Evolutionary conservation across 495 filamentous ascomycete species (phyloP).

Genomic region (Xylaria scruposa): DNA sequence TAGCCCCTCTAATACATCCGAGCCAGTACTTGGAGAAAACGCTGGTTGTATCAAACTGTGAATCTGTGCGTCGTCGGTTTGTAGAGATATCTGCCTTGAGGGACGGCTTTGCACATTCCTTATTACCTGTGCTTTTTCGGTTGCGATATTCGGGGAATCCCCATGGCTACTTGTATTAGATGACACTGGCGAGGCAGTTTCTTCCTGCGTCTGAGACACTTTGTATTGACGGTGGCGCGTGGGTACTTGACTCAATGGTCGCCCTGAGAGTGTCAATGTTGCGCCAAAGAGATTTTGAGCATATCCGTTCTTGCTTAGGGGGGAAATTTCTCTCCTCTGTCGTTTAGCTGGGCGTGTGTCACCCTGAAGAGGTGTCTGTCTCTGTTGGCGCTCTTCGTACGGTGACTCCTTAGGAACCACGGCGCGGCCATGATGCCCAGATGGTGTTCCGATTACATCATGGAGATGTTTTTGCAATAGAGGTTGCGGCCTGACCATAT

Average conservation of each 20-base stretch:
- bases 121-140: background rate
- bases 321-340: constrained; percentile 42
- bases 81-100: background rate
- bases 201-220: constrained; percentile 24
- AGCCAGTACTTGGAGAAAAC: background rate
- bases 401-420: constrained; percentile 54
- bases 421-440: constrained; percentile 59
- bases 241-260: constrained; percentile 46
- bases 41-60: background rate
- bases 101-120: background rate
- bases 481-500: constrained; percentile 33
- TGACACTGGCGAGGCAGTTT: constrained; percentile 19
- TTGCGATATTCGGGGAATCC: background rate
- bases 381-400: constrained; percentile 55
- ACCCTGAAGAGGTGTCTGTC: constrained; percentile 26
- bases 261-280: constrained; percentile 50
- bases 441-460: constrained; percentile 53
- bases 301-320: constrained; percentile 56
- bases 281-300: constrained; percentile 60
- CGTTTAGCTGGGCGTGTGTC: constrained; percentile 44
- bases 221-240: constrained; percentile 32
- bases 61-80: background rate
- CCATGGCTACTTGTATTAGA: constrained; percentile 22
- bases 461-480: constrained; percentile 52
- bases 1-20: background rate